A percentile compares a stretch with the other conserved stretches of the same genome.
Conservation (phyloP, 345 rosid genomes). For the Barbarea vulgaris region DNA sequence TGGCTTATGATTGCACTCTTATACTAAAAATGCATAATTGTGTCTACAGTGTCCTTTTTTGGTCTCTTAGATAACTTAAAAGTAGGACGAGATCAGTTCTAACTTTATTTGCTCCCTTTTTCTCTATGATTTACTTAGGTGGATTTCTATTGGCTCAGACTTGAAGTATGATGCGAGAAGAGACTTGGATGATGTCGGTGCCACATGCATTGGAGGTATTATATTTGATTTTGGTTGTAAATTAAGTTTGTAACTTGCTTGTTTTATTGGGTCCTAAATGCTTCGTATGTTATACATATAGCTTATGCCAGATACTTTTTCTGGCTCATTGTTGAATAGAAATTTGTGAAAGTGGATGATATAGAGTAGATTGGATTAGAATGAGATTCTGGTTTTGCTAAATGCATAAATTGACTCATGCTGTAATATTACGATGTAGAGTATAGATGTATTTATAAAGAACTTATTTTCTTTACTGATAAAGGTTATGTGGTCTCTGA, state of each 20-base stretch:
- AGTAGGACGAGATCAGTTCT: slow-evolving; percentile 11
- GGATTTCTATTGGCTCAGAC: slow-evolving; percentile 99
- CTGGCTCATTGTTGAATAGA: slow-evolving; percentile 17
- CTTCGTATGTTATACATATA: slow-evolving; percentile 15
- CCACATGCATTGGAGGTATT: slow-evolving; percentile 73
- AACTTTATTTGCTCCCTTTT: slow-evolving; percentile 22
- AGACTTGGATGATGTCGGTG: slow-evolving; percentile 97
- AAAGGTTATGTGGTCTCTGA: slow-evolving; percentile 17
- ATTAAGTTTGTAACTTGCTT: slow-evolving; percentile 13
- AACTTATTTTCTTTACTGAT: slow-evolving; percentile 14
- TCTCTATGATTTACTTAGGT: slow-evolving; percentile 55
- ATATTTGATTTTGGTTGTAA: slow-evolving; percentile 7
- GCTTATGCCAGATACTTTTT: neutral
- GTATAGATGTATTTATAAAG: neutral
- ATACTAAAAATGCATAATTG: slow-evolving; percentile 10
- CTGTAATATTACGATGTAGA: slow-evolving; percentile 7
- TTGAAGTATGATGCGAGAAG: slow-evolving; percentile 94
- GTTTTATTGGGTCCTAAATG: neutral
- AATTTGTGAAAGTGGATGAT: slow-evolving; percentile 6
- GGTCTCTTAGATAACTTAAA: slow-evolving; percentile 1
- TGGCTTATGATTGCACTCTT: slow-evolving; percentile 14
- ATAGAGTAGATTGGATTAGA: slow-evolving; percentile 23
- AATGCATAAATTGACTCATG: slow-evolving; percentile 9
- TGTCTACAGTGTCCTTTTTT: slow-evolving; percentile 7
- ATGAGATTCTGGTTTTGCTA: slow-evolving; percentile 8